These are phyloP conservation scores for Ceratobasidium papillatum DNA, from an alignment of 1,284 basidiomycete species.

Conservation along the genomic window DNA sequence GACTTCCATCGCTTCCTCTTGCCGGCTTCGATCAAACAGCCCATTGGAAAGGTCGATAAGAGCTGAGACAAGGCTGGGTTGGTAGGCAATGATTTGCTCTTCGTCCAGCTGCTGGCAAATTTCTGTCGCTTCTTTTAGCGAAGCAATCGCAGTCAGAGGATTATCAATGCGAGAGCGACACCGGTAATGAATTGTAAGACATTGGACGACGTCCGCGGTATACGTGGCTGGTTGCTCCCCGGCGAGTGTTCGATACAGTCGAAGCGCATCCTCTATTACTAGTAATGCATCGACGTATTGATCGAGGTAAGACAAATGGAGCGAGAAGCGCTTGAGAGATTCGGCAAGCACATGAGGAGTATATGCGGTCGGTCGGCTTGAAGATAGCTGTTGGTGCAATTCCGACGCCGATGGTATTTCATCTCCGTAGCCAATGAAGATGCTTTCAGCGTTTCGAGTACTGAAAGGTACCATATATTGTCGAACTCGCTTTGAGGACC, in stretches of 20 bases:
- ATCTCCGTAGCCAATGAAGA: too few species aligned
- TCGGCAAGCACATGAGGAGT: not conserved
- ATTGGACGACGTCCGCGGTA: not conserved
- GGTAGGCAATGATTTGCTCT: not conserved
- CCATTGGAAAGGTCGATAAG: not conserved
- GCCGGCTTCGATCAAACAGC: not conserved
- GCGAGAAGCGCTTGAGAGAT: not conserved
- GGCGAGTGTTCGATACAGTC: conserved; percentile 1
- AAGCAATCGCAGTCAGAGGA: too few species aligned
- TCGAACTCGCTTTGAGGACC: not conserved
- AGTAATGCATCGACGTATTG: not conserved
- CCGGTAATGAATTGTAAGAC: not conserved
- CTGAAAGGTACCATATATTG: too few species aligned
- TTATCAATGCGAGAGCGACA: not conserved
- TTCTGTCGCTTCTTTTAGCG: not conserved
- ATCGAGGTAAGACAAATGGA: not conserved
- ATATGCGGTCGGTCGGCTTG: not conserved
- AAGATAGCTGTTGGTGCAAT: not conserved
- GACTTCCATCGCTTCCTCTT: not conserved
- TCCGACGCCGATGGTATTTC: not conserved
- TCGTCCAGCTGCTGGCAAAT: not conserved
- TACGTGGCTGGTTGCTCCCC: not conserved
- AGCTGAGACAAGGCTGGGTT: not conserved
- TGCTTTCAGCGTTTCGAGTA: not conserved
- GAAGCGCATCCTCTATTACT: not conserved